Percentiles rank a stretch among this genome's conserved stretches.
These are phyloP conservation scores for Talaromyces sp. DNA, from an alignment of 2,329 filamentous ascomycete genomes.

Conservation along the genomic window DNA sequence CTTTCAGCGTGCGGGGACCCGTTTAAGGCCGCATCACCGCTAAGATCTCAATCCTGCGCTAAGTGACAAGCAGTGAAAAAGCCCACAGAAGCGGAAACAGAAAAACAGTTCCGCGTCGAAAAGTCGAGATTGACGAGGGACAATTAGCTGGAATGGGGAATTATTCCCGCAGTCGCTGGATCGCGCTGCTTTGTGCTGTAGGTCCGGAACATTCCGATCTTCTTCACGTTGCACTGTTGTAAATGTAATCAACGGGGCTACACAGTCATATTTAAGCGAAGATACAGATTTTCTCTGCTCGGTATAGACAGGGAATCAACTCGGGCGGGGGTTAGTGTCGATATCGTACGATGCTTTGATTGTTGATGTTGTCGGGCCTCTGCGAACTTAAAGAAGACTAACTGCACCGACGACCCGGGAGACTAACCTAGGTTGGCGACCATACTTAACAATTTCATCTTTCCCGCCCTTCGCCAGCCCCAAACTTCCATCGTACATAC, in stretches of 20 bases:
- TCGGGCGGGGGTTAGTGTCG: background rate
- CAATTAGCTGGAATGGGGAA: conserved; percentile 8
- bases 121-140: background rate
- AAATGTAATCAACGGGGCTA: background rate
- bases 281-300: background rate
- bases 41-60: background rate
- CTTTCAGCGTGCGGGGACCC: background rate
- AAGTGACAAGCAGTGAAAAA: background rate
- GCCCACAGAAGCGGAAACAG: background rate
- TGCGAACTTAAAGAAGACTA: background rate
- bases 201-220: background rate
- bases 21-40: background rate
- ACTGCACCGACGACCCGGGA: background rate
- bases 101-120: background rate
- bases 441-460: background rate
- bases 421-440: background rate
- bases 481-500: background rate
- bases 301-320: background rate
- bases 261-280: background rate
- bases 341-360: background rate
- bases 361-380: background rate
- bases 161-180: background rate
- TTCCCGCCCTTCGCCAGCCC: background rate
- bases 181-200: background rate
- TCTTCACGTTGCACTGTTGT: background rate